Evolutionary conservation across 75 land plant species (phyloP), one percentile per base, ranked within the genome.

Genomic region (Pseudotsuga menziesii): DNA sequence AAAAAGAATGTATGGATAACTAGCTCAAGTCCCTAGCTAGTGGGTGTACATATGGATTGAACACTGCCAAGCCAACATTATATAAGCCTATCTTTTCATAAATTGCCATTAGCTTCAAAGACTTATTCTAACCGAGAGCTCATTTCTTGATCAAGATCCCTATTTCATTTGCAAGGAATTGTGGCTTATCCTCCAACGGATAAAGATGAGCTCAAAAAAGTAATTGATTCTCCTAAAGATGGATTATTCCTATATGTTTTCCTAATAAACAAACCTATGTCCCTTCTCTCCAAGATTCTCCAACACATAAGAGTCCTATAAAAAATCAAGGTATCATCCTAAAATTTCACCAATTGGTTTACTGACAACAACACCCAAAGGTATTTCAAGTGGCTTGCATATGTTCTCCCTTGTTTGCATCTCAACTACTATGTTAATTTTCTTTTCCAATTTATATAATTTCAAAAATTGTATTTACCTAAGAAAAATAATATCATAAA

Each of bases 51-150:
- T 69, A 39, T 39, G 48, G 72, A 69, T 13, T 36, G 72, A 69
- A 41, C 39, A 41, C 72, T 20, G 20, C 56, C 16, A 75, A 78
- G 56, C 76, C 88, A 41, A 83, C 61, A 44, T n/a, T n/a, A n/a
- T n/a, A 86, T 90, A 78, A 77, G 80, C 66, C 56, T 78, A 35
- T 61, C 83, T 35, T 29, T 72, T 56, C 83, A 81, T 22, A 89
- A 83, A 77, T 61, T 86, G 63, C 61, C 71, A 32, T 32, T 85
- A 44, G 66, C 69, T 58, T 89, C 91, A 58, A 89, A 85, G 56
- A 79, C 56, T 75, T 52, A 56, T 36, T 82, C 91, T 74, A 93
- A 94, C 56, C 86, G 83, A 73, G 95, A 94, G 61, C 71, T 87
- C 55, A 62, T 78, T 71, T 73, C 90, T 57, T n/a, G n/a, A n/a